phyloP scores from a whole-genome alignment of 129 eudicot species.

The Cynara cardunculus region DNA sequence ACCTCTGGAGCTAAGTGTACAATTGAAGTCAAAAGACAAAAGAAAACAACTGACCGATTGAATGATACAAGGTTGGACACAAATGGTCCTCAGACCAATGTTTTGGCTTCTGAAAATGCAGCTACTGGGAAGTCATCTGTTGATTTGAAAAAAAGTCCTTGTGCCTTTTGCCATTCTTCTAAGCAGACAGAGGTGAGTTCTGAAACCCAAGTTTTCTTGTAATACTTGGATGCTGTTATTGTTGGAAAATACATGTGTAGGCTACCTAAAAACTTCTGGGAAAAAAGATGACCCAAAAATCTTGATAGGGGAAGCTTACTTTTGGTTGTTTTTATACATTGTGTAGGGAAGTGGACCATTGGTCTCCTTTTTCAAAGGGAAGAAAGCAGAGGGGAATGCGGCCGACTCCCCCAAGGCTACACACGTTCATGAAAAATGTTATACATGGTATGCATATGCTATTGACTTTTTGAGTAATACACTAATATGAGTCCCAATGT shows the following conservation, averaged over 20 bases:
- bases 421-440: conserved; percentile 66
- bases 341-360: conserved; percentile 75
- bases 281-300: not conserved
- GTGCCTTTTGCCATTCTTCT: conserved; percentile 79
- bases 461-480: not conserved
- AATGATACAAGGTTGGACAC: conserved; percentile 14
- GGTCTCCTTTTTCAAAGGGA: conserved; percentile 65
- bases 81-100: conserved; percentile 13
- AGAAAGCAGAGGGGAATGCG: conserved; percentile 37
- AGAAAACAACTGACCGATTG: conserved; percentile 29
- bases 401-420: conserved; percentile 36
- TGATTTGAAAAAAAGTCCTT: conserved; percentile 29
- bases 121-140: conserved; percentile 15
- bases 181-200: conserved; percentile 54
- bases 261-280: not conserved
- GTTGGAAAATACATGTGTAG: not conserved
- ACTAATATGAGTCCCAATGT: not conserved
- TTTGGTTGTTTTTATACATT: not conserved
- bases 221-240: not conserved
- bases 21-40: conserved; percentile 54
- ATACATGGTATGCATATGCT: conserved; percentile 53
- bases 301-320: not conserved
- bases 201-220: not conserved
- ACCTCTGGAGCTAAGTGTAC: conserved; percentile 9
- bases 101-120: conserved; percentile 6